phyloP scores from a whole-genome alignment of 2,329 filamentous ascomycete genomes.

The Coniochaeta ligniaria region DNA sequence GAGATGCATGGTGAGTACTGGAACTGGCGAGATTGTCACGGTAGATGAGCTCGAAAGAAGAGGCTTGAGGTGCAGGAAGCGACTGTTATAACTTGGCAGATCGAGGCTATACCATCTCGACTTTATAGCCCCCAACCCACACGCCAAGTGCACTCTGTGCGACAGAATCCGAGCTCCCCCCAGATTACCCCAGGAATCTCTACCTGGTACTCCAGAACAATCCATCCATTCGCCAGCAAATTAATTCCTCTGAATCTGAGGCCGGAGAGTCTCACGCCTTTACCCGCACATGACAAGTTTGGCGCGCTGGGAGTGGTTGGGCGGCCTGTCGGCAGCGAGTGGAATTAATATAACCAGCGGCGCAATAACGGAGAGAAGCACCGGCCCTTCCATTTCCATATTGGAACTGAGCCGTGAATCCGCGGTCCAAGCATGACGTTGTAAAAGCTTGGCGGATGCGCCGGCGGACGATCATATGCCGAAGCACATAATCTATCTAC shows the following conservation, averaged over 20 bases:
- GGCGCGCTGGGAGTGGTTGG: neutral
- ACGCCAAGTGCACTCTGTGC: neutral
- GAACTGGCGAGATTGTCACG: neutral
- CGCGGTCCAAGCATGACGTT: neutral
- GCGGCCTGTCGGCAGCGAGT: neutral
- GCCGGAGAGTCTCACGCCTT: neutral
- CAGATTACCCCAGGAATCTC: conserved; percentile 1
- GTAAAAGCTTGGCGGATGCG: neutral
- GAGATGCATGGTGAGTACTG: neutral
- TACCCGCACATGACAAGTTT: neutral
- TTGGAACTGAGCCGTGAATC: neutral
- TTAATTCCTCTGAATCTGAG: neutral
- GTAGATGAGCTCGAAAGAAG: neutral
- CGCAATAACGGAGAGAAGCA: conserved; percentile 1
- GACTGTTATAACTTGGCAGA: neutral
- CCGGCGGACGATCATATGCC: conserved; percentile 1
- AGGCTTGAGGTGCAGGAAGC: neutral
- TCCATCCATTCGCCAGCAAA: neutral
- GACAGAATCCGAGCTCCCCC: neutral
- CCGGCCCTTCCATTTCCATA: conserved; percentile 1
- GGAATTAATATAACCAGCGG: neutral
- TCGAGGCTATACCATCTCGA: neutral
- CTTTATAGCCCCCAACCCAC: neutral
- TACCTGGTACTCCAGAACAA: neutral
- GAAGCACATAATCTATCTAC: neutral